These are phyloP conservation scores for Talaromyces sp. DNA, from an alignment of 2,329 filamentous ascomycete genomes.

Conservation along the genomic window DNA sequence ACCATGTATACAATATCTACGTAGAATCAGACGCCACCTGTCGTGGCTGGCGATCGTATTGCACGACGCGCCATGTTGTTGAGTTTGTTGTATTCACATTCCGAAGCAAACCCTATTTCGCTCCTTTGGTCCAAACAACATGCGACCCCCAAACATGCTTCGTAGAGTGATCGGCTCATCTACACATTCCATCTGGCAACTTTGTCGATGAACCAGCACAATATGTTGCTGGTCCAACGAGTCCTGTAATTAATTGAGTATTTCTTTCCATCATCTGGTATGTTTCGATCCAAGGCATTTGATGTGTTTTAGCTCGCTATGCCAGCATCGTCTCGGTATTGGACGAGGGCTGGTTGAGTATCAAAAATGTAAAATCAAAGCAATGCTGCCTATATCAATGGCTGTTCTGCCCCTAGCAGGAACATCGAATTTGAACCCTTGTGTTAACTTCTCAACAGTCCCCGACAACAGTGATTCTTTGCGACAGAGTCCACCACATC, in stretches of 20 bases:
- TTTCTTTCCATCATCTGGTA: slow-evolving; percentile 2
- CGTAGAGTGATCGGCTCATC: not conserved
- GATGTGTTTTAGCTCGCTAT: not conserved
- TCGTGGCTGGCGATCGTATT: not conserved
- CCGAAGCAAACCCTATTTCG: slow-evolving; percentile 9
- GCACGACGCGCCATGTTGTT: slow-evolving; percentile 5
- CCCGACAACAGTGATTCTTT: not conserved
- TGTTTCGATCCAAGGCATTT: not conserved
- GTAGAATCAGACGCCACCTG: not conserved
- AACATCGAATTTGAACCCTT: no score
- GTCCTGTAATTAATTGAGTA: not conserved
- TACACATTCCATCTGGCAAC: not conserved
- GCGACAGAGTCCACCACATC: not conserved
- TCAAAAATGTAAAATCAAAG: not conserved
- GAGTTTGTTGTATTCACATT: slow-evolving; percentile 3
- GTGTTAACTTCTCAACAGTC: no score
- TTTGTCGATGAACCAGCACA: not conserved
- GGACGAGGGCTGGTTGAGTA: not conserved
- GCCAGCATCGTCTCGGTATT: slow-evolving; percentile 7
- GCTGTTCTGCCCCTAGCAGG: not conserved
- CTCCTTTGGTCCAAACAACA: not conserved
- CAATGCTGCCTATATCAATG: not conserved
- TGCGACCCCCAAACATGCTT: not conserved
- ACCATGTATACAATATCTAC: no score
- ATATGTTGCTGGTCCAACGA: slow-evolving; percentile 11